Evolutionary conservation across 768 basidiomycete genomes (phyloP).

Genomic region (Tulasnella sp.): DNA sequence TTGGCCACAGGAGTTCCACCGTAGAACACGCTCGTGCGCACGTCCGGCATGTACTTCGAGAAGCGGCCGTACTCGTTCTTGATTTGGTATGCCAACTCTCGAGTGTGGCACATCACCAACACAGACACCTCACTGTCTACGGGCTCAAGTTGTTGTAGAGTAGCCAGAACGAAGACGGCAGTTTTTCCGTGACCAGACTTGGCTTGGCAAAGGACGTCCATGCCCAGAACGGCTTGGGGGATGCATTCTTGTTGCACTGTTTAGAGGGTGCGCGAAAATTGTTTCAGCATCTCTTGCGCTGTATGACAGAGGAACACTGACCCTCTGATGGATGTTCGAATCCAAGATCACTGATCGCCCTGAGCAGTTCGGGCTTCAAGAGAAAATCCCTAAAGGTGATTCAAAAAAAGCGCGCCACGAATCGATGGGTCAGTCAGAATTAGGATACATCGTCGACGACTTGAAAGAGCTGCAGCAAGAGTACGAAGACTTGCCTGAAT

Average conservation of each 20-base stretch:
- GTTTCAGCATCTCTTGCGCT: not conserved
- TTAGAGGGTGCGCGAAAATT: not conserved
- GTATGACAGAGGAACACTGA: slow-evolving; percentile 25
- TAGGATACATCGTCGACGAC: not conserved
- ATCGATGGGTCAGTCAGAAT: not conserved
- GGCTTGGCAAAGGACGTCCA: slow-evolving; percentile 99
- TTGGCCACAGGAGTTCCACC: slow-evolving; percentile 91
- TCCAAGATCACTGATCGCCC: slow-evolving; percentile 97
- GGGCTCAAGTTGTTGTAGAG: slow-evolving; percentile 95
- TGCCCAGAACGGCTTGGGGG: slow-evolving; percentile 96
- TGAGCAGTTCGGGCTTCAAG: slow-evolving; percentile 90
- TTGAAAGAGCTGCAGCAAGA: not conserved
- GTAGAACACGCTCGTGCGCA: slow-evolving; percentile 95
- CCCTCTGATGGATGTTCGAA: slow-evolving; percentile 99
- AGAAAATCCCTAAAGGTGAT: slow-evolving; percentile 71
- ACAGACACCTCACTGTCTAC: slow-evolving; percentile 97
- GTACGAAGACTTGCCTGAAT: slow-evolving; percentile 57
- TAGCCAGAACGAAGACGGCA: slow-evolving; percentile 96
- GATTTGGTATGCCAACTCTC: slow-evolving; percentile 98
- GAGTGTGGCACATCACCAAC: slow-evolving; percentile 96
- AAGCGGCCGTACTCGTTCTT: slow-evolving; percentile 99
- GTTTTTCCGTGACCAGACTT: slow-evolving; percentile 99
- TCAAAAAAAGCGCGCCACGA: not conserved
- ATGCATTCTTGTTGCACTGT: slow-evolving; percentile 99
- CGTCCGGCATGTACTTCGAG: slow-evolving; percentile 99